Base-by-base conservation (phyloP, 2,329 filamentous ascomycete species). In the Talaromyces sp. region DNA sequence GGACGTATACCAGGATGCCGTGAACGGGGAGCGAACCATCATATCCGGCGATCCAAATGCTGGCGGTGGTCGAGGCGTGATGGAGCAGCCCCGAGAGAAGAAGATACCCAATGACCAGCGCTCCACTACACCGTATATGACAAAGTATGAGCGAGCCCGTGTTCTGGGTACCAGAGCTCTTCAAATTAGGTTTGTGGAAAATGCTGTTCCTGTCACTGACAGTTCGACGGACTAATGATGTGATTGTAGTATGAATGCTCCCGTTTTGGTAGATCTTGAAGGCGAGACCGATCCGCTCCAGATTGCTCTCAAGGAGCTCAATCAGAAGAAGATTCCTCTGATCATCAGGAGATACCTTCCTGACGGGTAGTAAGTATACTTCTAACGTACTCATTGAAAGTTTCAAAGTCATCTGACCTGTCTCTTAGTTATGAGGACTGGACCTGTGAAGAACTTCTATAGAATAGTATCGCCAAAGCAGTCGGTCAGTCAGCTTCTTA, bases 291-390 rank as follows among this genome's bases (percentile, higher is more conserved):
- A 99, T 80, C 95, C 95, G 50, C 82, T 99, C 62, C 92, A 97
- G 79, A 98, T 99, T 74, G 95, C 95, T 25, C 90, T 97, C 77
- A 98, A 98, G 81, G 95, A 99, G 80, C 82, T 99, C 75, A 87
- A 91, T 67, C 93, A 98, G 82, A 98, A 98, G 86, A 99, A 99
- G 85, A 96, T 99, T 61, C 95, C 95, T 25, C 80, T 99, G 65
- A 95, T 99, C 63, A 91, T 99, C 67, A 87, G 95, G 76, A 87
- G 95, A 73, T 99, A 98, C 80, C 85, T 99, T 75, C 95, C 95
- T 23, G 95, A 99, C 80, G 95, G 95, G 81, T 96, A 86, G 91
- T 96, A 83, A 83, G 91, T 85, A 35, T 16, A 3, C 28, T 21
- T 39, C 21, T 25, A 37, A 58, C 28, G 42, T 37, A n/a, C 2